phyloP scores from a whole-genome alignment of 495 filamentous ascomycete species.

The Trypethelium eluteriae region DNA sequence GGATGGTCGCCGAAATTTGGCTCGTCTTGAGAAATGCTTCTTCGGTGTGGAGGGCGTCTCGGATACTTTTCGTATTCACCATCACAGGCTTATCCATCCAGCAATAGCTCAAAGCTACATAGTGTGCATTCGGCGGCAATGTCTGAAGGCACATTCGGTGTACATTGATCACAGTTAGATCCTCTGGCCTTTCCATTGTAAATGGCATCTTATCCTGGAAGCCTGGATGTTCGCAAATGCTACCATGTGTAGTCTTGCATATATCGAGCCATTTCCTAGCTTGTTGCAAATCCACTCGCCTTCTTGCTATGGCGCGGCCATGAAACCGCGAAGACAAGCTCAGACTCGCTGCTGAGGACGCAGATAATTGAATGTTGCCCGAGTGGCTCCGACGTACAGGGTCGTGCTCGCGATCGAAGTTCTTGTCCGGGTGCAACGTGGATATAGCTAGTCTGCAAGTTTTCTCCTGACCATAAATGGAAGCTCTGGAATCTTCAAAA shows the following conservation, averaged over 20 bases:
- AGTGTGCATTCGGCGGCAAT: too few relatives aligned
- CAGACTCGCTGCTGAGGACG: neutral
- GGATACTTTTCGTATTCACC: too few relatives aligned
- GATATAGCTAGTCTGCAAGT: neutral
- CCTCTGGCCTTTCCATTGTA: neutral
- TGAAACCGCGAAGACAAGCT: neutral
- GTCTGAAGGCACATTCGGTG: too few relatives aligned
- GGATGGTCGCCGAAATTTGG: too few relatives aligned
- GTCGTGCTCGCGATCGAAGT: neutral
- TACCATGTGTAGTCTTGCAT: neutral
- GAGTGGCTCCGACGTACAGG: neutral
- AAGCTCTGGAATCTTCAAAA: neutral
- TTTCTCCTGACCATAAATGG: neutral
- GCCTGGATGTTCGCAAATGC: neutral
- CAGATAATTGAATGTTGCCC: neutral
- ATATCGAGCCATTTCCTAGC: neutral
- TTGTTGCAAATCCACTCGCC: neutral
- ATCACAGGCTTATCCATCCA: too few relatives aligned
- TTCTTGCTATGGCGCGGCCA: neutral
- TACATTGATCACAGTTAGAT: neutral
- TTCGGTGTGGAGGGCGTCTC: too few relatives aligned
- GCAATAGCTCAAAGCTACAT: too few relatives aligned
- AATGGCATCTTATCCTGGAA: neutral
- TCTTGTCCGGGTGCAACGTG: neutral
- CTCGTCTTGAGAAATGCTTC: too few relatives aligned